Evolutionary conservation across 140 eudicot species (phyloP).

Genomic region (Artemisia princeps): DNA sequence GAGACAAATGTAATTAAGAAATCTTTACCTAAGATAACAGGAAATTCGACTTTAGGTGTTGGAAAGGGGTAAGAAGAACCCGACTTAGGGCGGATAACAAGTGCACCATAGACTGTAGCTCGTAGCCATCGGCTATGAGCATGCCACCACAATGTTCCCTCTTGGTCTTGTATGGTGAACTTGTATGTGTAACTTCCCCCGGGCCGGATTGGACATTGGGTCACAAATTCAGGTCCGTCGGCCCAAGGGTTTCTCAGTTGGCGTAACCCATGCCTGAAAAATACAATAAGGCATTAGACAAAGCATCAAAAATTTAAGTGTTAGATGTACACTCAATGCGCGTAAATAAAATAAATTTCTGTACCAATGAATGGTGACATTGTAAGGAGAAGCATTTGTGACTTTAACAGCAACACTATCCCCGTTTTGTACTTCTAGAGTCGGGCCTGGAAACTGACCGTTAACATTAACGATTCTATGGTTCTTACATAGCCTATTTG

Average conservation of each 20-base stretch:
- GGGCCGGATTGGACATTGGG: slow-evolving; percentile 74
- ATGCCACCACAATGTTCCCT: slow-evolving; percentile 85
- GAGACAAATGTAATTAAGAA: not conserved
- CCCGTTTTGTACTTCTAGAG: slow-evolving; percentile 49
- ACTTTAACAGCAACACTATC: slow-evolving; percentile 51
- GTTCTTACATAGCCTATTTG: slow-evolving; percentile 55
- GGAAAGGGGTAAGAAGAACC: slow-evolving; percentile 63
- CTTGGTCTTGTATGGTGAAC: slow-evolving; percentile 59
- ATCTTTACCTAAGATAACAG: slow-evolving; percentile 51
- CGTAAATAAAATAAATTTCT: not conserved
- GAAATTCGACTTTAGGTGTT: slow-evolving; percentile 47
- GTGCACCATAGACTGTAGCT: slow-evolving; percentile 69
- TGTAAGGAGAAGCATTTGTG: slow-evolving; percentile 44
- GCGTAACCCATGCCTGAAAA: slow-evolving; percentile 63
- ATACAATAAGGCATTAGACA: not conserved
- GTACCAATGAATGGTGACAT: slow-evolving; percentile 70
- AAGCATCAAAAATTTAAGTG: not conserved
- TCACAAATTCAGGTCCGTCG: slow-evolving; percentile 67
- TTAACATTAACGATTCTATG: slow-evolving; percentile 55
- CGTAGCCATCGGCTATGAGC: slow-evolving; percentile 79
- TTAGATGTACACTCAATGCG: not conserved
- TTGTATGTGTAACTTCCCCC: slow-evolving; percentile 62
- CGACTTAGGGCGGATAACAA: slow-evolving; percentile 49
- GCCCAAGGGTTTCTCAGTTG: slow-evolving; percentile 77
- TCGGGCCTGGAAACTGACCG: slow-evolving; percentile 72